Conservation (phyloP, 768 basidiomycete genomes). For the Auriscalpium orientale region DNA sequence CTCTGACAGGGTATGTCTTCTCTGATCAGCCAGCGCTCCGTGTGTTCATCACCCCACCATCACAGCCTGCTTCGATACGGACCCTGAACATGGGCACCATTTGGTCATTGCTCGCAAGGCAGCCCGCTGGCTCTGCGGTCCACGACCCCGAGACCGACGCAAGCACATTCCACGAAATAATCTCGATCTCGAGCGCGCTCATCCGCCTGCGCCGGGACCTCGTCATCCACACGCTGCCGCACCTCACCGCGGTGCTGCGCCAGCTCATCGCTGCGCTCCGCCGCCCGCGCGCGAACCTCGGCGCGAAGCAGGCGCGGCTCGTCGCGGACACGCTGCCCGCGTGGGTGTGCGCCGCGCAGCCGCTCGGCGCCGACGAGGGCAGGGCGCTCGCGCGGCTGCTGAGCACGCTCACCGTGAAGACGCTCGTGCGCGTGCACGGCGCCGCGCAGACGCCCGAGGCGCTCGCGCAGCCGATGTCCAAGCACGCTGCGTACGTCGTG, state of each 20-base stretch:
- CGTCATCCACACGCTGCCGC: conserved; percentile 60
- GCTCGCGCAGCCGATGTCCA: conserved; percentile 72
- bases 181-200: conserved; percentile 49
- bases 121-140: conserved; percentile 40
- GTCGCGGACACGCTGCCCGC: conserved; percentile 58
- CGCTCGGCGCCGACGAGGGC: conserved; percentile 54
- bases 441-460: conserved; percentile 59
- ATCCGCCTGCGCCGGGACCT: conserved; percentile 79
- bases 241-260: conserved; percentile 56
- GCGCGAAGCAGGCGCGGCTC: conserved; percentile 55
- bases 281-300: conserved; percentile 59
- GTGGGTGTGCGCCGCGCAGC: conserved; percentile 50
- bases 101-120: conserved; percentile 52
- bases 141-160: conserved; percentile 48
- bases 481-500: conserved; percentile 76
- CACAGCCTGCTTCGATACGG: conserved; percentile 58
- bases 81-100: conserved; percentile 49
- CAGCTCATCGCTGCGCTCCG: conserved; percentile 51
- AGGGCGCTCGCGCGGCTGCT: conserved; percentile 62
- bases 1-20: conserved; percentile 51
- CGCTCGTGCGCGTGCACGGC: conserved; percentile 42
- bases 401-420: conserved; percentile 62
- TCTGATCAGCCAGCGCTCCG: too few relatives aligned
- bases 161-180: conserved; percentile 50
- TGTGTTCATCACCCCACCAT: neutral